A percentile compares a stretch with the other conserved stretches of the same genome.
Evolutionary conservation across 805 yeast genomes (phyloP).

Genomic region (Hanseniaspora vineae): DNA sequence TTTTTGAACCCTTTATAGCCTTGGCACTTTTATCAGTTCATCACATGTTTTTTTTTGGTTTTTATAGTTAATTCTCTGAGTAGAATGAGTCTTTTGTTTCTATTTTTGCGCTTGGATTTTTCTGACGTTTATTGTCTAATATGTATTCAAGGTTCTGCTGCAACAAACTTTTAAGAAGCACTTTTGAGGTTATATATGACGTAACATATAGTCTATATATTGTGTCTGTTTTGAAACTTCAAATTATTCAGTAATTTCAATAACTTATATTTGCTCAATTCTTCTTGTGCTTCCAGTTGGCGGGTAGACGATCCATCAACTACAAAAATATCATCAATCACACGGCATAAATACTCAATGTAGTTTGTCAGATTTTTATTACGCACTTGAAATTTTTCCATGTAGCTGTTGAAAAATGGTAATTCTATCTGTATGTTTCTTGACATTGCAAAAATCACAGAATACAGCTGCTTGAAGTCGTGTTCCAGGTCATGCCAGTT

Average conservation of each 20-base stretch:
- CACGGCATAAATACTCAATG: neutral
- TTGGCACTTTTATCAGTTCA: neutral
- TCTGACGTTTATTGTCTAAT: neutral
- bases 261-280: neutral
- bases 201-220: neutral
- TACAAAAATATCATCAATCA: neutral
- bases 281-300: too few relatives aligned
- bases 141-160: too few relatives aligned
- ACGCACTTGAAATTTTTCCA: neutral
- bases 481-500: neutral
- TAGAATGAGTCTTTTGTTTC: too few relatives aligned
- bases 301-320: too few relatives aligned
- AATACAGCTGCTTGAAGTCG: neutral
- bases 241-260: neutral
- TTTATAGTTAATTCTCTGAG: neutral
- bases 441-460: neutral
- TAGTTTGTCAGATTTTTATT: neutral
- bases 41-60: neutral
- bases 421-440: neutral
- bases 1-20: neutral
- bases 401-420: neutral
- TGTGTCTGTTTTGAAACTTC: neutral
- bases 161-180: too few relatives aligned
- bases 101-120: too few relatives aligned
- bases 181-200: too few relatives aligned